phyloP scores from a whole-genome alignment of 306 rosid species.

The Vigna radiata region DNA sequence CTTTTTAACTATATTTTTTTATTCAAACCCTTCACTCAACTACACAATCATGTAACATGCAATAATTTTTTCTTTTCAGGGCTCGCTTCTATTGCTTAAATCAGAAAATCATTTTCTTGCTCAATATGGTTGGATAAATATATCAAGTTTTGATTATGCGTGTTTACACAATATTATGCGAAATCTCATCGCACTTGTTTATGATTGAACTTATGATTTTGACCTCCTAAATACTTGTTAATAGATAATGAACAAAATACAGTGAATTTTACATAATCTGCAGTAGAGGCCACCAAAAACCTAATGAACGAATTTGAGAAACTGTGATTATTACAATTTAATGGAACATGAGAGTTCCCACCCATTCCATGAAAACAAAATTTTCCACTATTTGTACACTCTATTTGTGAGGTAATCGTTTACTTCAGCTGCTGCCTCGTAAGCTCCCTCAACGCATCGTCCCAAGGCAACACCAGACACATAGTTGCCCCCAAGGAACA shows the following conservation, averaged over 20 bases:
- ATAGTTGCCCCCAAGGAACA: constrained; percentile 92
- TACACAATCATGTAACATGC: neutral
- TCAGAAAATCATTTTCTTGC: too few species aligned
- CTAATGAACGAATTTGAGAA: constrained; percentile 29
- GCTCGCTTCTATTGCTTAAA: too few species aligned
- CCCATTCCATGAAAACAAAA: constrained; percentile 32
- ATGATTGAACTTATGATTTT: too few species aligned
- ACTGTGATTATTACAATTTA: constrained; percentile 35
- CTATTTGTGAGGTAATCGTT: constrained; percentile 65
- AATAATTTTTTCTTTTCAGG: neutral
- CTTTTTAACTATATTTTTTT: too few species aligned
- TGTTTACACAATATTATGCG: neutral
- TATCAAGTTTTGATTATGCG: too few species aligned
- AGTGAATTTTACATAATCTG: constrained; percentile 23
- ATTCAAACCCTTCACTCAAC: too few species aligned
- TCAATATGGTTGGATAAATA: too few species aligned
- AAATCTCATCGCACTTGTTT: too few species aligned
- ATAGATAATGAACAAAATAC: constrained; percentile 6
- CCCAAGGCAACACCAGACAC: constrained; percentile 96
- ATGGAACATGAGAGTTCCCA: constrained; percentile 22
- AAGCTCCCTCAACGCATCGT: constrained; percentile 94
- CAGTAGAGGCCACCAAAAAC: constrained; percentile 36
- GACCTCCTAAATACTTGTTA: constrained; percentile 29
- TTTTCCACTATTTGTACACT: constrained; percentile 57
- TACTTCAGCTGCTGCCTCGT: constrained; percentile 81